A percentile compares a stretch with the other conserved stretches of the same genome.
phyloP scores from a whole-genome alignment of 1,284 basidiomycete genomes.

The Pterulicium gracile region DNA sequence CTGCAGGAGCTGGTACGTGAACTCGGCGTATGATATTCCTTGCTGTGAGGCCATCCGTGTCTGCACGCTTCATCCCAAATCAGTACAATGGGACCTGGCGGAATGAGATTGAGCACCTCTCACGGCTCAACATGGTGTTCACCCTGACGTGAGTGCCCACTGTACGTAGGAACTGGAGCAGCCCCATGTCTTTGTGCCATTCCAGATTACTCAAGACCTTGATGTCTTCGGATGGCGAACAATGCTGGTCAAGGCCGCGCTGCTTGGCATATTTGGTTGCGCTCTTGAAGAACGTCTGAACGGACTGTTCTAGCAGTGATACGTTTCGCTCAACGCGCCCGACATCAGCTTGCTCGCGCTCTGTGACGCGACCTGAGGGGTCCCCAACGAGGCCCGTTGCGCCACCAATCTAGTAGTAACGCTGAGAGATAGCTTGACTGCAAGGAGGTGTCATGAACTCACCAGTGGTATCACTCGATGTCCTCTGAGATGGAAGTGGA shows the following conservation, averaged over 20 bases:
- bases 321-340: constrained; percentile 64
- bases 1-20: constrained; percentile 95
- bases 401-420: constrained; percentile 70
- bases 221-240: constrained; percentile 18
- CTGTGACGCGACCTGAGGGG: constrained; percentile 82
- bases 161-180: constrained; percentile 80
- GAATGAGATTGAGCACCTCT: constrained; percentile 49
- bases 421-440: constrained; percentile 1
- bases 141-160: constrained; percentile 80
- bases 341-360: constrained; percentile 62
- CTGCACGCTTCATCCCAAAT: constrained; percentile 52
- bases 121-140: constrained; percentile 84
- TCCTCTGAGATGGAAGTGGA: constrained; percentile 81
- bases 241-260: constrained; percentile 18
- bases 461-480: constrained; percentile 80
- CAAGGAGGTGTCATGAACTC: constrained; percentile 19
- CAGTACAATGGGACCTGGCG: not conserved
- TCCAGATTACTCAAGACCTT: constrained; percentile 74
- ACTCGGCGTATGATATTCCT: constrained; percentile 95
- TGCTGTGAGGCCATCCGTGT: constrained; percentile 69
- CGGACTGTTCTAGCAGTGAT: constrained; percentile 47
- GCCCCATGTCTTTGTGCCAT: constrained; percentile 67
- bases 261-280: constrained; percentile 50
- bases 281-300: constrained; percentile 64
- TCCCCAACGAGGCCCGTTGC: constrained; percentile 97